Percentiles rank a stretch among this genome's conserved stretches.
phyloP scores from a whole-genome alignment of 2,329 filamentous ascomycete species.

The Gaeumannomyces sp. region DNA sequence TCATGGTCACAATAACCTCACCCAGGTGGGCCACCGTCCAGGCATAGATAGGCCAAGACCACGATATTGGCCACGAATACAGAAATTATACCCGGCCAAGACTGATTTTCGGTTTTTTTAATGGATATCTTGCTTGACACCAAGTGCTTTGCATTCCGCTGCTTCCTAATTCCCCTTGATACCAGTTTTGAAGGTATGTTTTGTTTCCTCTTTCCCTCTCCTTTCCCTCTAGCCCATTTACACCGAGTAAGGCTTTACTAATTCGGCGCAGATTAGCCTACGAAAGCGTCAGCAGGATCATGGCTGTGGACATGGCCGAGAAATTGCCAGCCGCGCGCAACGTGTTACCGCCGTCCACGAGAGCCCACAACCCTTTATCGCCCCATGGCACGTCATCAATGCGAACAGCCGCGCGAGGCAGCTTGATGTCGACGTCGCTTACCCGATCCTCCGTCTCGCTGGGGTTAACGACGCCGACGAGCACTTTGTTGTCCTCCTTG shows the following conservation, averaged over 20 bases:
- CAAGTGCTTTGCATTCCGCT: background rate
- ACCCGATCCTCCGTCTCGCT: constrained; percentile 11
- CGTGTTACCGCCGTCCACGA: constrained; percentile 16
- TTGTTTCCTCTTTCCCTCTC: too few species aligned
- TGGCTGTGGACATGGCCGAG: background rate
- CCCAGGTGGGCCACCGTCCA: background rate
- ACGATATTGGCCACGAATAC: background rate
- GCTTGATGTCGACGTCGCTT: constrained; percentile 18
- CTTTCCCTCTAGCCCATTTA: too few species aligned
- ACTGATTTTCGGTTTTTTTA: background rate
- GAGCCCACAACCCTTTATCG: constrained; percentile 17
- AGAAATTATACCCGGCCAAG: background rate
- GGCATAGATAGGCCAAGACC: background rate
- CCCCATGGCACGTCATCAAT: constrained; percentile 21
- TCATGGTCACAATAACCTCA: background rate
- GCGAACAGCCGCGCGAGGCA: background rate
- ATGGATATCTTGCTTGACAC: background rate
- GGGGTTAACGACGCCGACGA: constrained; percentile 32
- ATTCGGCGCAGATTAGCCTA: background rate
- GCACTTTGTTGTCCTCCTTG: constrained; percentile 17
- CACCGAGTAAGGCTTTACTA: too few species aligned
- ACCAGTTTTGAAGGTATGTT: too few species aligned
- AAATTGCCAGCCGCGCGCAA: background rate
- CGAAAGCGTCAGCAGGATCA: background rate
- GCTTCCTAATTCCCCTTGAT: too few species aligned